Conservation (phyloP, 2,329 filamentous ascomycete species). For the Coleophoma eucalyptorum region DNA sequence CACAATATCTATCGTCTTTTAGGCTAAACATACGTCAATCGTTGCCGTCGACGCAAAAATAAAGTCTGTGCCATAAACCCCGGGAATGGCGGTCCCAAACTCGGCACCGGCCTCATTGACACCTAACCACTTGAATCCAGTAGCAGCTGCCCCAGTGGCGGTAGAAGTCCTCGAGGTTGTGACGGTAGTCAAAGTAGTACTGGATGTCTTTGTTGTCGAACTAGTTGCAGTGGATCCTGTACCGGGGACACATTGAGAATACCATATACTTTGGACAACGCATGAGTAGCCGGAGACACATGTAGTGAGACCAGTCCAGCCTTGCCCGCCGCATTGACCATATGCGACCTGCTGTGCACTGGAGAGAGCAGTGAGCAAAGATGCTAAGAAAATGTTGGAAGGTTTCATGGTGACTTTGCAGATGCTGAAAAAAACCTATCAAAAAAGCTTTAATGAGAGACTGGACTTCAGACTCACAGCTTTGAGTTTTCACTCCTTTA, state of each 20-base stretch:
- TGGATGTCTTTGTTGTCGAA: neutral
- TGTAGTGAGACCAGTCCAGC: slow-evolving; percentile 1
- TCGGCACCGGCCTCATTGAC: slow-evolving; percentile 54
- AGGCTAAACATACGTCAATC: neutral
- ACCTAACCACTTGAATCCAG: slow-evolving; percentile 5
- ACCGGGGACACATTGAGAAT: slow-evolving; percentile 7
- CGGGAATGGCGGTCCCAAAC: slow-evolving; percentile 56
- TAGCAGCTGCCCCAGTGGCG: neutral
- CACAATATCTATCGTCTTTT: neutral
- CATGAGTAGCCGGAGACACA: slow-evolving; percentile 6
- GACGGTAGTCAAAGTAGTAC: neutral
- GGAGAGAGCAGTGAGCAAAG: neutral
- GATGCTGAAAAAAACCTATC: too few relatives aligned
- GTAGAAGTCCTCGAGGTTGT: neutral
- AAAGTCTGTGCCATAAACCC: slow-evolving; percentile 52
- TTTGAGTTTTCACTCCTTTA: too few relatives aligned
- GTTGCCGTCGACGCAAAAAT: slow-evolving; percentile 48
- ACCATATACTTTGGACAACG: slow-evolving; percentile 2
- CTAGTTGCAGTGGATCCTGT: neutral
- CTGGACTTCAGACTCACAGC: too few relatives aligned
- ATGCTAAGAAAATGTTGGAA: neutral
- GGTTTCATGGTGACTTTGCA: neutral
- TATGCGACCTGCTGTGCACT: slow-evolving; percentile 1
- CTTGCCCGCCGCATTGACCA: slow-evolving; percentile 3
- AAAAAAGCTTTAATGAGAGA: too few relatives aligned